A percentile compares a stretch with the other conserved stretches of the same genome.
Evolutionary conservation across 2,329 filamentous ascomycete species (phyloP).

Genomic region (Coniochaeta ligniaria): DNA sequence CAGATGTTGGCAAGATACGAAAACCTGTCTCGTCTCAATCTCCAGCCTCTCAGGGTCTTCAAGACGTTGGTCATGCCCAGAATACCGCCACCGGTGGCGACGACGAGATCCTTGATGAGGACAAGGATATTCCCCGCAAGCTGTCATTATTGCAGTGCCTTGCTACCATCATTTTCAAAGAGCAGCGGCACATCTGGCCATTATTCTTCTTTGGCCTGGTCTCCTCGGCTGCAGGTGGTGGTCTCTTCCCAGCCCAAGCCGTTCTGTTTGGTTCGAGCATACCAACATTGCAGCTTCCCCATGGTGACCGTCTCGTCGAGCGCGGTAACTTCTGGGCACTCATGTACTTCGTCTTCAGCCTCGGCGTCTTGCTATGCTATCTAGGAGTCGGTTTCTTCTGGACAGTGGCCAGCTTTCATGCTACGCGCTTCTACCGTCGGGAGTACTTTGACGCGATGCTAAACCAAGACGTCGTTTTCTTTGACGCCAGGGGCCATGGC

Average conservation of each 20-base stretch:
- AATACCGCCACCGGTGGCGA: neutral
- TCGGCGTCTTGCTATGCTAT: neutral
- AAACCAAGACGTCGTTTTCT: neutral
- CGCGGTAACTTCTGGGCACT: neutral
- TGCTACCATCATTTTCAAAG: neutral
- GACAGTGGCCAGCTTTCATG: neutral
- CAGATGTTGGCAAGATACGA: neutral
- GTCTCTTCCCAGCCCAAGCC: neutral
- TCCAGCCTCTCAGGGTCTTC: neutral
- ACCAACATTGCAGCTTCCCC: neutral
- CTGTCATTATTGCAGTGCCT: neutral
- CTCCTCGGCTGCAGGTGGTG: neutral
- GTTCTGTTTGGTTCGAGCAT: neutral
- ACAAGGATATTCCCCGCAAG: neutral
- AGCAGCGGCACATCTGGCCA: neutral
- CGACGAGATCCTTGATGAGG: neutral
- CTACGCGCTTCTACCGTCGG: neutral
- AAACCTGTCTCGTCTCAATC: neutral
- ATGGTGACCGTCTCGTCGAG: neutral
- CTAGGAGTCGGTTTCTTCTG: neutral
- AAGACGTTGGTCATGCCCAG: neutral
- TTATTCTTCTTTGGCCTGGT: neutral
- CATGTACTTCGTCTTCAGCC: neutral
- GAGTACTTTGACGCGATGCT: neutral
- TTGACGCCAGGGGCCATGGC: neutral